phyloP scores from a whole-genome alignment of 768 basidiomycete species.

The Mycena sanguinolenta region DNA sequence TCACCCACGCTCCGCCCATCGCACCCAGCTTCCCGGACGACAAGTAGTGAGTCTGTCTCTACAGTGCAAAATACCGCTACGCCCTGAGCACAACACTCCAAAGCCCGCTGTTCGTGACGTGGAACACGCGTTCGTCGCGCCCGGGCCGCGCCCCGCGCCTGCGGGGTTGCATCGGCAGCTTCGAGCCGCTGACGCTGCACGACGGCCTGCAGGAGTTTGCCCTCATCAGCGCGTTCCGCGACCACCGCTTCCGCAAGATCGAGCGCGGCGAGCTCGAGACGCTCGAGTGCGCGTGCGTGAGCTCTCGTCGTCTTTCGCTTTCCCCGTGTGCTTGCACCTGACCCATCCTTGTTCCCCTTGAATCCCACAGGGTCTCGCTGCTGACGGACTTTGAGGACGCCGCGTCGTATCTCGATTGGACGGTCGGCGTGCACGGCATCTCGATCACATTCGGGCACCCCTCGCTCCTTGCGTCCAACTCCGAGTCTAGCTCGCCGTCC shows the following conservation, averaged over 20 bases:
- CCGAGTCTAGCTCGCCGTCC: slow-evolving; percentile 76
- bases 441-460: slow-evolving; percentile 90
- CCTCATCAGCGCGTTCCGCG: slow-evolving; percentile 90
- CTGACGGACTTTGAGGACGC: slow-evolving; percentile 94
- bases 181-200: slow-evolving; percentile 79
- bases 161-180: slow-evolving; percentile 96
- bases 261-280: slow-evolving; percentile 79
- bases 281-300: slow-evolving; percentile 93
- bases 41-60: slow-evolving; percentile 76
- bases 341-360: slow-evolving; percentile 14
- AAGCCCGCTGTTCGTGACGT: slow-evolving; percentile 96
- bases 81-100: not conserved
- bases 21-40: slow-evolving; percentile 76
- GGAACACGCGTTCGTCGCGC: slow-evolving; percentile 82
- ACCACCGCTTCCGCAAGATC: slow-evolving; percentile 88
- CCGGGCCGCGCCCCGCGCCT: slow-evolving; percentile 73
- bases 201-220: slow-evolving; percentile 92
- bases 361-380: slow-evolving; percentile 81
- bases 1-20: slow-evolving; percentile 67
- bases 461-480: slow-evolving; percentile 61
- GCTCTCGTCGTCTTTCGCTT: slow-evolving; percentile 40
- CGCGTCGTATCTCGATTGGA: slow-evolving; percentile 91
- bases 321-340: not conserved
- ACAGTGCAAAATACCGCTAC: not conserved
- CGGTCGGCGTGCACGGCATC: slow-evolving; percentile 92